Evolutionary conservation across 192 early-diverging fungal species (phyloP).

Genomic region (Funneliformis geosporum): DNA sequence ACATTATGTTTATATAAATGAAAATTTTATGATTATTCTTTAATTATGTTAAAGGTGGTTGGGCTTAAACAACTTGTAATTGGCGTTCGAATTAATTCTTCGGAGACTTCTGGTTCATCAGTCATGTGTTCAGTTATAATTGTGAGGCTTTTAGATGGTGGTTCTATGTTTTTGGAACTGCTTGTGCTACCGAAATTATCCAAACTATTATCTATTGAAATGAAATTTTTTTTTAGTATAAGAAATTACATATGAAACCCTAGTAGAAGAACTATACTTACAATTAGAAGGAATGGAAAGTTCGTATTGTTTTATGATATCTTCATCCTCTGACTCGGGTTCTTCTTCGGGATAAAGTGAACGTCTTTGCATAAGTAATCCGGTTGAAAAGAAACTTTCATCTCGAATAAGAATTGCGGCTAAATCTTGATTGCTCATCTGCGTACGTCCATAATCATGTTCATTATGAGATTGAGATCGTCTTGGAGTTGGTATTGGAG

Average conservation of each 20-base stretch:
- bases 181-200: neutral
- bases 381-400: conserved; percentile 16
- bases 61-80: neutral
- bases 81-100: neutral
- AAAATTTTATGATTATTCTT: neutral
- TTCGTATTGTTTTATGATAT: conserved; percentile 11
- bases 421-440: neutral
- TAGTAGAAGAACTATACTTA: neutral
- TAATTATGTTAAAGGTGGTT: neutral
- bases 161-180: neutral
- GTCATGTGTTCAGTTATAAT: neutral
- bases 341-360: neutral
- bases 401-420: conserved; percentile 10
- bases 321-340: neutral
- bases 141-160: neutral
- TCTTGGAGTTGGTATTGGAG: neutral
- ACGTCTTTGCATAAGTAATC: conserved; percentile 14
- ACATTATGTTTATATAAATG: neutral
- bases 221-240: no score
- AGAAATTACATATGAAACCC: neutral
- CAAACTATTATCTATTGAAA: no score
- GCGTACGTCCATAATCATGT: neutral
- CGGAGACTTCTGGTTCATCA: neutral
- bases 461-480: neutral
- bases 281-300: conserved; percentile 29